Percentiles rank a stretch among this genome's conserved stretches.
Evolutionary conservation across 371 early-diverging fungal species (phyloP).

Genomic region (Dinochytrium kinnereticum): DNA sequence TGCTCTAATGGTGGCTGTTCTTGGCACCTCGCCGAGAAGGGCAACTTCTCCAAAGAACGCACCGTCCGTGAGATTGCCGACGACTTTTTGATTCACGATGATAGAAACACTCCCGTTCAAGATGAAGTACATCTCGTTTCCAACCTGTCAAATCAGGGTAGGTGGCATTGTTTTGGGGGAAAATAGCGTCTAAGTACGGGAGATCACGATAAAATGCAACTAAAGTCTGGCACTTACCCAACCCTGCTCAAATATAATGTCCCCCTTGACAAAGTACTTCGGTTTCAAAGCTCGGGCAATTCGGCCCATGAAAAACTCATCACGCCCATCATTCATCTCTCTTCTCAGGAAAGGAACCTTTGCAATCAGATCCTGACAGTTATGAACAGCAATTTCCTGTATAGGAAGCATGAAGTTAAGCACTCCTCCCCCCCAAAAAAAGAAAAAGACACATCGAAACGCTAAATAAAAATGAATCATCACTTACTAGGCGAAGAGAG

Average conservation of each 20-base stretch:
- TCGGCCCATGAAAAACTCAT: conserved; percentile 31
- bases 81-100: conserved; percentile 31
- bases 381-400: conserved; percentile 41
- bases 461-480: neutral
- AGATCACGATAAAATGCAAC: too few relatives aligned
- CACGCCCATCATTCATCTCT: conserved; percentile 37
- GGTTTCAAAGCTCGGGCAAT: conserved; percentile 33
- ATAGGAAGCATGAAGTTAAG: too few relatives aligned
- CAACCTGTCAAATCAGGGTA: conserved; percentile 28
- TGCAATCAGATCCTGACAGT: conserved; percentile 30
- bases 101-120: conserved; percentile 33
- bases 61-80: conserved; percentile 35
- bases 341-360: conserved; percentile 43
- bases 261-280: conserved; percentile 35
- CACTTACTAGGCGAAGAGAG: conserved; percentile 32
- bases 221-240: conserved; percentile 17
- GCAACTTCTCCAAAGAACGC: conserved; percentile 51
- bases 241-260: conserved; percentile 38
- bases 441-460: neutral
- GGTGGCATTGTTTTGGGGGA: neutral
- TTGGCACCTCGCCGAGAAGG: conserved; percentile 40
- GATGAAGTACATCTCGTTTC: conserved; percentile 48
- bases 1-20: conserved; percentile 46
- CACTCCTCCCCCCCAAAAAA: too few relatives aligned
- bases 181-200: too few relatives aligned